Percentiles rank a stretch among this genome's conserved stretches.
phyloP scores from a whole-genome alignment of 352 stramenopile species.

The Phytophthora uliginosa region DNA sequence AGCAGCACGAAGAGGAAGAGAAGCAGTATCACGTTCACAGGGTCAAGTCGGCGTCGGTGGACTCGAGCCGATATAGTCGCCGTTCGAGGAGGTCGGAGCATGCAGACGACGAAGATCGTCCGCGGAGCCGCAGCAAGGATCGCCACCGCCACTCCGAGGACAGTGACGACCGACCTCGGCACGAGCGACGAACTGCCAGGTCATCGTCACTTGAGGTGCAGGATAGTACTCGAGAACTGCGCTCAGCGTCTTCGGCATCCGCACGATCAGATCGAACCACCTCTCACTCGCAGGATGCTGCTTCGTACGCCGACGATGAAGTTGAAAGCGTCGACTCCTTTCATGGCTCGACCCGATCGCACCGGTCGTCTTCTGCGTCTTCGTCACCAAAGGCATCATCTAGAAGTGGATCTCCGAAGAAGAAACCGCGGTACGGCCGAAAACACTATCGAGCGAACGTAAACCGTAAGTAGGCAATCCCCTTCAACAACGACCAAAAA shows the following conservation, averaged over 20 bases:
- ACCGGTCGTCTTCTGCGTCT: slow-evolving; percentile 39
- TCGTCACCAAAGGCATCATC: slow-evolving; percentile 45
- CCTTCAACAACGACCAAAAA: slow-evolving; percentile 7
- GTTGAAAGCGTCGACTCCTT: slow-evolving; percentile 24
- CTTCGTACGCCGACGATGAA: slow-evolving; percentile 41
- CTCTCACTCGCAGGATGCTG: slow-evolving; percentile 32
- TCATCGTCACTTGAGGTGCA: slow-evolving; percentile 41
- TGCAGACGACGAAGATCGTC: slow-evolving; percentile 15
- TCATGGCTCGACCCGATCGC: slow-evolving; percentile 41
- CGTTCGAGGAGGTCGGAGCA: slow-evolving; percentile 18
- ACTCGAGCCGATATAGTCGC: slow-evolving; percentile 16
- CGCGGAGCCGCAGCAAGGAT: slow-evolving; percentile 19
- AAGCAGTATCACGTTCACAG: slow-evolving; percentile 20
- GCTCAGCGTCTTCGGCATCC: slow-evolving; percentile 13
- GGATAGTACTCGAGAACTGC: slow-evolving; percentile 26
- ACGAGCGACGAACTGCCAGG: slow-evolving; percentile 23
- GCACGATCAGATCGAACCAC: slow-evolving; percentile 7
- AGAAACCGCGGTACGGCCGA: slow-evolving; percentile 73
- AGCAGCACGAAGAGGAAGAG: slow-evolving; percentile 22
- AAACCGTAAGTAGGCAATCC: slow-evolving; percentile 56
- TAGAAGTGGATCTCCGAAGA: slow-evolving; percentile 44
- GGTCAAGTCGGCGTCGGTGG: slow-evolving; percentile 23
- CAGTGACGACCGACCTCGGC: slow-evolving; percentile 3
- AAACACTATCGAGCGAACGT: slow-evolving; percentile 85
- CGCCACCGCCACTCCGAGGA: slow-evolving; percentile 23